Evolutionary conservation across 129 eudicot species (phyloP), one percentile per base, ranked within the genome.

Genomic region (Ambrosia artemisiifolia): DNA sequence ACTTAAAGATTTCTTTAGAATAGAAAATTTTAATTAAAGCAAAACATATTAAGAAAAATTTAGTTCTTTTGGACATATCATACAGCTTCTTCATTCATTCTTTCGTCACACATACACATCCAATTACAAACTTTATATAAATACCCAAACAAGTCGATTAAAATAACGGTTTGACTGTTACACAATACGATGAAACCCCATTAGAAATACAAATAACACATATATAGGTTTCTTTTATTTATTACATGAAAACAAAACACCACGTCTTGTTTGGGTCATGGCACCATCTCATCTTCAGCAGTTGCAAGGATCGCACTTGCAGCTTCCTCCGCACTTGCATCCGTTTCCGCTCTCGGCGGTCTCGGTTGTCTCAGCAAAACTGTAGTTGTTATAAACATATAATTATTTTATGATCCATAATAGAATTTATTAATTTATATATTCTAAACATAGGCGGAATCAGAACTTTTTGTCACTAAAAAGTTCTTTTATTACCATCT

Each of bases 291-390:
- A 16, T 34, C 61, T 36, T 85, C 73, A 87, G 77, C 91, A 88
- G 71, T 82, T 85, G 85, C 95, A 88, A 33, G 95, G 88, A 67
- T 88, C 80, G 38, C 95, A 88, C 61, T 66, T 77, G 88, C 91
- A 86, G 91, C 64, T 83, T 74, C 57, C 9, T 38, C 91, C 88
- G 33, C 91, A 86, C 78, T 81, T 84, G 87, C 91, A 87, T 14
- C 66, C 80, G 62, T 86, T 67, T 63, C 83, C 86, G 36, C 86
- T 76, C 63, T 84, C 84, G 6, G 82, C 80, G 63, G 55, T 72
- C 80, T 80, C 89, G 5, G 84, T 64, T 71, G 82, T 89, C 63
- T 85, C 81, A 14, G 74, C 67, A 17, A 63, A 75, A 49, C 88
- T 87, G 72, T 50, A 80, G 24, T 40, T 63, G 18, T 63, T 44